Evolutionary conservation across 202 grass and related monocot species (phyloP).

Genomic region (Digitaria exilis): DNA sequence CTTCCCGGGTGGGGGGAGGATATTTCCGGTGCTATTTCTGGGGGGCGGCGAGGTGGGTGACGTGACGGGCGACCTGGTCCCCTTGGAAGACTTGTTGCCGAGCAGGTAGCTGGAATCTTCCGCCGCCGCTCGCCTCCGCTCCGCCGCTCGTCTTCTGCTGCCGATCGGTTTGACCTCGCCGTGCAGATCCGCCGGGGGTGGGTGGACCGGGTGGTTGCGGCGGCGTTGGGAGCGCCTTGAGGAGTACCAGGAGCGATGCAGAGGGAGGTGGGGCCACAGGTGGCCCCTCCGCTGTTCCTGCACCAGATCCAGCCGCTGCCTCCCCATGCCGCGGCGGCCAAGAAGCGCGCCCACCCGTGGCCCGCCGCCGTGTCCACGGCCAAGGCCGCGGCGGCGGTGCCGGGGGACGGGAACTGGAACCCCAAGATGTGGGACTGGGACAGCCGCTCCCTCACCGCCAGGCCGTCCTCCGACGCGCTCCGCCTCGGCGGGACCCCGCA

Average conservation of each 20-base stretch:
- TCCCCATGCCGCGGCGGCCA: constrained; percentile 46
- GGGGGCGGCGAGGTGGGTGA: constrained; percentile 9
- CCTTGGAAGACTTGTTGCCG: neutral
- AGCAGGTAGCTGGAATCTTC: constrained; percentile 40
- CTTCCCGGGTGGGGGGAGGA: neutral
- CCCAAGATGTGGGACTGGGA: constrained; percentile 92
- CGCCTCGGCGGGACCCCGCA: constrained; percentile 23
- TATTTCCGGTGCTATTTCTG: constrained; percentile 11
- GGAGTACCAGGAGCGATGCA: constrained; percentile 53
- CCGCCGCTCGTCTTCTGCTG: neutral
- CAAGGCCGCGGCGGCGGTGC: neutral
- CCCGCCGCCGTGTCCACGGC: constrained; percentile 11
- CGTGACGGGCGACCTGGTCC: constrained; percentile 22
- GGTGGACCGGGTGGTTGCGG: neutral
- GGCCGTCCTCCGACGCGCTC: constrained; percentile 49
- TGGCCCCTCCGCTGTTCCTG: constrained; percentile 62
- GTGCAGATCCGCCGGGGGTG: constrained; percentile 40
- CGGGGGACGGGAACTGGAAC: constrained; percentile 66
- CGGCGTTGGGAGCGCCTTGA: neutral
- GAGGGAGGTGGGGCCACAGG: constrained; percentile 74
- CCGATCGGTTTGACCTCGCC: constrained; percentile 22
- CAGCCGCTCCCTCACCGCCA: constrained; percentile 69
- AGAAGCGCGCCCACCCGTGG: constrained; percentile 76
- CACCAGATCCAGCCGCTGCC: constrained; percentile 63
- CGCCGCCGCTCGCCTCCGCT: neutral